phyloP scores from a whole-genome alignment of 371 early-diverging fungal genomes.

The Mucor plumbeus region DNA sequence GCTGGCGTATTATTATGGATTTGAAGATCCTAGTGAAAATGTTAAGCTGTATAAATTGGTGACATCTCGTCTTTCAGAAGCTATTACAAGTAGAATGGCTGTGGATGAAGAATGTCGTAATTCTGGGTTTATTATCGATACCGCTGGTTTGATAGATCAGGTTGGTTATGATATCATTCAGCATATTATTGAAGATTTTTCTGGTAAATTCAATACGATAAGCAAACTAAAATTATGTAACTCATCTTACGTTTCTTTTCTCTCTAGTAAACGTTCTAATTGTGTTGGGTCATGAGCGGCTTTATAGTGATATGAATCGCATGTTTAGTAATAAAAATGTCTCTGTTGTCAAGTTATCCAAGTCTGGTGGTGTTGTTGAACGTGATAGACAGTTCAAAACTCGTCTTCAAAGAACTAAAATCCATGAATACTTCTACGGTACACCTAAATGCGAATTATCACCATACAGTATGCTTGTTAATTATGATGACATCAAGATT shows the following conservation, averaged over 20 bases:
- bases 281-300: conserved; percentile 91
- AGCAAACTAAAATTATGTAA: not conserved
- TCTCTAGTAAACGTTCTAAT: conserved; percentile 76
- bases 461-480: conserved; percentile 84
- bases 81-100: conserved; percentile 69
- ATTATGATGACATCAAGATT: conserved; percentile 77
- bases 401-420: conserved; percentile 72
- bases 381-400: conserved; percentile 76
- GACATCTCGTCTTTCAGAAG: conserved; percentile 63
- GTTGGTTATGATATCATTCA: conserved; percentile 69
- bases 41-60: conserved; percentile 74
- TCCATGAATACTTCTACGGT: conserved; percentile 96
- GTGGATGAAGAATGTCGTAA: conserved; percentile 68
- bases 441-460: conserved; percentile 73
- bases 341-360: conserved; percentile 82
- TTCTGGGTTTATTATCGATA: conserved; percentile 74
- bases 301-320: conserved; percentile 83
- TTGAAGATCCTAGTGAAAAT: conserved; percentile 77
- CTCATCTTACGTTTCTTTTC: too few relatives aligned
- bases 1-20: conserved; percentile 92
- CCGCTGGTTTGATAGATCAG: conserved; percentile 67
- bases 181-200: conserved; percentile 68
- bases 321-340: conserved; percentile 60
- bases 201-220: conserved; percentile 47
- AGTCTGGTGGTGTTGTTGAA: conserved; percentile 94